Percentiles rank a stretch among this genome's conserved stretches.
Conservation (phyloP, 169 alveolate species). For the Eimeria sp. region DNA sequence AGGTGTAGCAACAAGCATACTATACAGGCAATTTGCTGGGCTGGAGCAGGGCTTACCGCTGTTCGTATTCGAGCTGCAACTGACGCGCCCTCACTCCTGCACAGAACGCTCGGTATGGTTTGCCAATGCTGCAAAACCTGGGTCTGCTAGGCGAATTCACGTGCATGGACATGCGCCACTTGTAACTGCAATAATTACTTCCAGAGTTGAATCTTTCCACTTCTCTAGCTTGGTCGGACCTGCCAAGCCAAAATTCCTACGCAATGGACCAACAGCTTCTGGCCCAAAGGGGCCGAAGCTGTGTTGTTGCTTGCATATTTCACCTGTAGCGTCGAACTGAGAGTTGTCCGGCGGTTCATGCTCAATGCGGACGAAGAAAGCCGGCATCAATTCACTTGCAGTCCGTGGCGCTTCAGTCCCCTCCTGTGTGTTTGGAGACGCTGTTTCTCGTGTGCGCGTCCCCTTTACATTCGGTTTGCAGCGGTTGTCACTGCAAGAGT, state of each 20-base stretch:
- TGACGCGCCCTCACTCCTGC: conserved; percentile 71
- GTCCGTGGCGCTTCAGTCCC: not conserved
- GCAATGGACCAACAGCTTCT: not conserved
- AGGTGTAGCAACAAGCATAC: not conserved
- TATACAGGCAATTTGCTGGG: not conserved
- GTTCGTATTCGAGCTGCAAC: conserved; percentile 67
- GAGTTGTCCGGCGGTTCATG: conserved; percentile 70
- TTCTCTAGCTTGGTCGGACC: not conserved
- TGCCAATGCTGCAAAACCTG: not conserved
- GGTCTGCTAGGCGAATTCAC: not conserved
- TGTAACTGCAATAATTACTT: not conserved
- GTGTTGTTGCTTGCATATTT: not conserved
- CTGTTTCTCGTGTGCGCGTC: not conserved
- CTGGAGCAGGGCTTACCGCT: conserved; percentile 34
- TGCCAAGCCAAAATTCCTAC: not conserved
- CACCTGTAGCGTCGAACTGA: conserved; percentile 60
- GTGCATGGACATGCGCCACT: not conserved
- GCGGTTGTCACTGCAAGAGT: conserved; percentile 16
- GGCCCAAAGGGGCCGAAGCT: not conserved
- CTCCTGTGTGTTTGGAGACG: not conserved
- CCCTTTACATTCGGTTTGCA: not conserved
- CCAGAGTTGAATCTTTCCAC: not conserved
- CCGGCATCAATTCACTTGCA: conserved; percentile 29
- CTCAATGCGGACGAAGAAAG: conserved; percentile 49
- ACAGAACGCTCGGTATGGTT: not conserved